Percentiles rank a stretch among this genome's conserved stretches.
phyloP scores from a whole-genome alignment of 2,329 filamentous ascomycete species.

The Penicillium sclerotigenum region DNA sequence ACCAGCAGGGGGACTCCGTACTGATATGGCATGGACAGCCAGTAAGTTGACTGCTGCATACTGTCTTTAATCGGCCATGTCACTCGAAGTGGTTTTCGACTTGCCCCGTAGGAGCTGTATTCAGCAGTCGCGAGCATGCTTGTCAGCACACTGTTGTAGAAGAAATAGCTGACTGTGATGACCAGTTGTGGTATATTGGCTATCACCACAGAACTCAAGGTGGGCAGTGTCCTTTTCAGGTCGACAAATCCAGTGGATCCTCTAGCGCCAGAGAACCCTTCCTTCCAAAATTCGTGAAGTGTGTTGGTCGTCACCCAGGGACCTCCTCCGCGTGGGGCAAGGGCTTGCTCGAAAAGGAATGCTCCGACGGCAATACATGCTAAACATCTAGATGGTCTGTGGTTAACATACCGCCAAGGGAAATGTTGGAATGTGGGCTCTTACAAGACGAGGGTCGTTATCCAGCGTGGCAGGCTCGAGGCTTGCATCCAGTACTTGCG shows the following conservation, averaged over 20 bases:
- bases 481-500: neutral
- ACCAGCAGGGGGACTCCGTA: slow-evolving; percentile 33
- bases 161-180: slow-evolving; percentile 35
- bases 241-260: neutral
- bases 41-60: slow-evolving; percentile 46
- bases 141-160: slow-evolving; percentile 40
- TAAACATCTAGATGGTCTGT: neutral
- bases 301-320: neutral
- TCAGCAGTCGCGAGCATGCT: slow-evolving; percentile 49
- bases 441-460: neutral
- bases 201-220: neutral
- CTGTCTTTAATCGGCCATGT: slow-evolving; percentile 37
- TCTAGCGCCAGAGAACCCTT: neutral
- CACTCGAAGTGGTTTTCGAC: slow-evolving; percentile 44
- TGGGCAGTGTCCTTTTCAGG: neutral
- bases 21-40: slow-evolving; percentile 42
- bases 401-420: neutral
- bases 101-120: slow-evolving; percentile 43
- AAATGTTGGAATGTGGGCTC: neutral
- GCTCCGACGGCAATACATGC: neutral
- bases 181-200: slow-evolving; percentile 25
- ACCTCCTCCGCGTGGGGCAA: neutral
- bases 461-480: neutral
- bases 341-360: neutral
- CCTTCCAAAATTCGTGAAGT: neutral